phyloP scores from a whole-genome alignment of 306 rosid species.

The Nissolia schottii region DNA sequence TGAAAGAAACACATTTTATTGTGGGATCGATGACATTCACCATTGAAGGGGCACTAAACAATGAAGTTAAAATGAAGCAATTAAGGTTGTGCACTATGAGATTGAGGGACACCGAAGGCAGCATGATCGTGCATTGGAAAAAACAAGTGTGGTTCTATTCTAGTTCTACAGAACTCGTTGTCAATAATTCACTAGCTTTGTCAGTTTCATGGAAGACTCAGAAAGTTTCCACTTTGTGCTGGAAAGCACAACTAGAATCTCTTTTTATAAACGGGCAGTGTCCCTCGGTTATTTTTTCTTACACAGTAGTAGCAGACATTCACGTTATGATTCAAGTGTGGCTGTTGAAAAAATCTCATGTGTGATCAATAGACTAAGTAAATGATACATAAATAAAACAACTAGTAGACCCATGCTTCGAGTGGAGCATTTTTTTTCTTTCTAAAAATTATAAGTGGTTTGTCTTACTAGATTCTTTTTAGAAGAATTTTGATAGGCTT shows the following conservation, averaged over 20 bases:
- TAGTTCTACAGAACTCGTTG: neutral
- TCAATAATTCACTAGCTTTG: neutral
- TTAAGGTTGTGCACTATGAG: neutral
- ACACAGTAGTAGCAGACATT: neutral
- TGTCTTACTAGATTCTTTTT: too few relatives aligned
- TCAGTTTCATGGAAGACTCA: neutral
- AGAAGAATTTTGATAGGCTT: too few relatives aligned
- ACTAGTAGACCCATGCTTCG: too few relatives aligned
- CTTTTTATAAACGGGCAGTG: neutral
- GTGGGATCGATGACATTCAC: neutral
- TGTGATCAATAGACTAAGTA: too few relatives aligned
- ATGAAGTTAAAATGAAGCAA: neutral
- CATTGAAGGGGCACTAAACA: neutral
- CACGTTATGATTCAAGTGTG: too few relatives aligned
- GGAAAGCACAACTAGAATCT: slow-evolving; percentile 7
- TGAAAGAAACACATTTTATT: neutral
- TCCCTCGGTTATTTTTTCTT: neutral
- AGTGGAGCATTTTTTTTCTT: too few relatives aligned
- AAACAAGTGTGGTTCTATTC: too few relatives aligned
- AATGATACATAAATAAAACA: too few relatives aligned
- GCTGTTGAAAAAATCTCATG: too few relatives aligned
- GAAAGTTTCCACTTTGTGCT: slow-evolving; percentile 6
- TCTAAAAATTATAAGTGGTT: too few relatives aligned
- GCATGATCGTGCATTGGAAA: neutral
- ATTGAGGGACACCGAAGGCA: neutral